Conservation (phyloP, 495 filamentous ascomycete species). For the Viridothelium virens region DNA sequence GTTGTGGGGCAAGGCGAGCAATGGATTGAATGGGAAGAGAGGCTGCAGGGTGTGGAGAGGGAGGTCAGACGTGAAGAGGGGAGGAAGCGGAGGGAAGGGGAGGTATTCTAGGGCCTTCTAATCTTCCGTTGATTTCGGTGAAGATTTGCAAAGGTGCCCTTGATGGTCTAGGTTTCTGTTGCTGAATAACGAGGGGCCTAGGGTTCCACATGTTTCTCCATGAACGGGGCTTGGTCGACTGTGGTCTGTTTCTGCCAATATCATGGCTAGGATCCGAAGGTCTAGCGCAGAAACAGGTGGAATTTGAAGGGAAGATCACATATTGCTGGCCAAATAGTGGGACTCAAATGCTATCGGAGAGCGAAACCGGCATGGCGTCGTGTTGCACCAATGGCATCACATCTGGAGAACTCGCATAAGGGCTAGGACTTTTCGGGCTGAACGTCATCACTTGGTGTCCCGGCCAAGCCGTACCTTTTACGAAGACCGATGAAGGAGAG, state of each 20-base stretch:
- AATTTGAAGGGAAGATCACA: no score
- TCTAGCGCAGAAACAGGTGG: no score
- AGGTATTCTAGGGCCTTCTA: conserved; percentile 16
- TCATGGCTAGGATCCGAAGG: not conserved
- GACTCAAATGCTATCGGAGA: not conserved
- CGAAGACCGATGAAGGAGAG: no score
- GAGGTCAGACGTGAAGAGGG: conserved; percentile 54
- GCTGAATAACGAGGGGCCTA: not conserved
- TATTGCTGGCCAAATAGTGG: not conserved
- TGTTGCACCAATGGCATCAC: not conserved
- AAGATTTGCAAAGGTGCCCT: no score
- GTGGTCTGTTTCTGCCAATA: not conserved
- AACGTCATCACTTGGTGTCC: no score
- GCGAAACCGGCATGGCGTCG: not conserved
- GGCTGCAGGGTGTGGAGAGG: conserved; percentile 60
- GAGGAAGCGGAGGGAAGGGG: conserved; percentile 27
- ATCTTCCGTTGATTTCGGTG: not conserved
- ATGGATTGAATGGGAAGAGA: conserved; percentile 66
- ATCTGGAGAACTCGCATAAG: not conserved
- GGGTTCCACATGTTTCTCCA: not conserved
- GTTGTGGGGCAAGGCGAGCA: conserved; percentile 60
- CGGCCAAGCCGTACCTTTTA: no score
- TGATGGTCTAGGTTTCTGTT: no score
- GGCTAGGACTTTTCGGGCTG: not conserved
- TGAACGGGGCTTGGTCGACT: not conserved